These are phyloP conservation scores for Tephrocybe sp. DNA, from an alignment of 768 basidiomycete species.

Conservation along the genomic window DNA sequence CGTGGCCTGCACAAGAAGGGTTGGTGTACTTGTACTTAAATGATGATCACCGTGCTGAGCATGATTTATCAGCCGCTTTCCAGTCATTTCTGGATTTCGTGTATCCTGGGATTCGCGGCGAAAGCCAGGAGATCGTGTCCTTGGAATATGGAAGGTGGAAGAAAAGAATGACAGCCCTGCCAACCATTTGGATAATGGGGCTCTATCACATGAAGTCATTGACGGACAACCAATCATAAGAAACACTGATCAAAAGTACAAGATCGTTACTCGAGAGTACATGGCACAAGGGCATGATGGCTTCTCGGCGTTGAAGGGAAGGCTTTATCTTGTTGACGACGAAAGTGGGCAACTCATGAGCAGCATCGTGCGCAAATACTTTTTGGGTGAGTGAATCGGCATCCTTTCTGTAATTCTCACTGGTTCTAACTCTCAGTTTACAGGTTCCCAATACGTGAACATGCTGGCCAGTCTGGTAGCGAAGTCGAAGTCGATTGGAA, in stretches of 20 bases:
- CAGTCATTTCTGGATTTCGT: conserved; percentile 79
- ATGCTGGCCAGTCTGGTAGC: conserved; percentile 44
- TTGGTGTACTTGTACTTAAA: conserved; percentile 23
- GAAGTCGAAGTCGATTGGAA: conserved; percentile 20
- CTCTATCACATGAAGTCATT: conserved; percentile 30
- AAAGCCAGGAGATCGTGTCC: conserved; percentile 67
- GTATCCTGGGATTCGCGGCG: conserved; percentile 85
- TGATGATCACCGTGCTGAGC: neutral
- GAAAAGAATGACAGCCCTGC: conserved; percentile 23
- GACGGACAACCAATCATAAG: conserved; percentile 55
- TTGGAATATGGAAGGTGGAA: conserved; percentile 61
- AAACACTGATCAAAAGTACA: conserved; percentile 59
- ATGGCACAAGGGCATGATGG: conserved; percentile 86
- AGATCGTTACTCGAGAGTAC: conserved; percentile 83
- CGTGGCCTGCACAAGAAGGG: conserved; percentile 93
- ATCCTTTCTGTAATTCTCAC: neutral
- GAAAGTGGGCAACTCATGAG: conserved; percentile 81
- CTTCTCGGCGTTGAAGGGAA: conserved; percentile 62
- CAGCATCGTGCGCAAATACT: conserved; percentile 75
- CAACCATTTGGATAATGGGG: conserved; percentile 11
- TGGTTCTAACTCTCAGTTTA: neutral
- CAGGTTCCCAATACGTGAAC: conserved; percentile 76
- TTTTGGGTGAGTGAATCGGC: conserved; percentile 56
- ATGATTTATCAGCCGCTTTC: conserved; percentile 65
- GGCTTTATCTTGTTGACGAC: conserved; percentile 73